Evolutionary conservation across 2,329 filamentous ascomycete genomes (phyloP).

Genomic region (Pseudocercospora macadamiae): DNA sequence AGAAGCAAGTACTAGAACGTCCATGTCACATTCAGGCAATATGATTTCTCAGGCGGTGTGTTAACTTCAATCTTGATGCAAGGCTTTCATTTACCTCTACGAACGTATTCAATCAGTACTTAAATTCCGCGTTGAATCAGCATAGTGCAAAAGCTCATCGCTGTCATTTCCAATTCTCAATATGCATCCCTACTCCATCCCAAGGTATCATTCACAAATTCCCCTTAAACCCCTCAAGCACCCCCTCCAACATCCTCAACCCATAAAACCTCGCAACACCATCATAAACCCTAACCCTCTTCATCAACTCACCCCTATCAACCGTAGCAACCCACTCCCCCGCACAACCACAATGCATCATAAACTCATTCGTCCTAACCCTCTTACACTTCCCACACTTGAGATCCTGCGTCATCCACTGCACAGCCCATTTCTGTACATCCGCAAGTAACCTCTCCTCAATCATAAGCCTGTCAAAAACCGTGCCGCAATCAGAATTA

Average conservation of each 20-base stretch:
- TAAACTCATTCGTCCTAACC: slow-evolving; percentile 84
- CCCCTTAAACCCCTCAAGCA: slow-evolving; percentile 43
- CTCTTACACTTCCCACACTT: slow-evolving; percentile 73
- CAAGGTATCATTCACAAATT: no score
- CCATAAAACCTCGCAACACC: slow-evolving; percentile 79
- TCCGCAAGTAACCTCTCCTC: slow-evolving; percentile 81
- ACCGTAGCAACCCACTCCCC: slow-evolving; percentile 80
- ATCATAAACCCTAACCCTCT: slow-evolving; percentile 68
- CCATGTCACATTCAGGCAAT: no score
- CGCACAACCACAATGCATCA: slow-evolving; percentile 94
- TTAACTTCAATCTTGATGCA: no score
- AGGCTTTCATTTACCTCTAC: no score
- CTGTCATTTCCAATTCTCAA: no score
- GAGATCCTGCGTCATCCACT: slow-evolving; percentile 88
- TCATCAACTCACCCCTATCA: slow-evolving; percentile 66
- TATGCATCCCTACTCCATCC: not conserved
- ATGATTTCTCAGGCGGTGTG: no score
- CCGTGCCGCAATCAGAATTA: slow-evolving; percentile 65
- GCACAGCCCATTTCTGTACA: slow-evolving; percentile 73
- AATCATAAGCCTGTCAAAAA: slow-evolving; percentile 76
- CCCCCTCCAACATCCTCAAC: slow-evolving; percentile 76
- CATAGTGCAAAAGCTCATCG: no score
- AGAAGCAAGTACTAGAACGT: no score
- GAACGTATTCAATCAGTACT: no score
- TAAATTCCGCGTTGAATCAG: no score